phyloP scores from a whole-genome alignment of 208 protist genomes.

The Trypanosoma congolense region DNA sequence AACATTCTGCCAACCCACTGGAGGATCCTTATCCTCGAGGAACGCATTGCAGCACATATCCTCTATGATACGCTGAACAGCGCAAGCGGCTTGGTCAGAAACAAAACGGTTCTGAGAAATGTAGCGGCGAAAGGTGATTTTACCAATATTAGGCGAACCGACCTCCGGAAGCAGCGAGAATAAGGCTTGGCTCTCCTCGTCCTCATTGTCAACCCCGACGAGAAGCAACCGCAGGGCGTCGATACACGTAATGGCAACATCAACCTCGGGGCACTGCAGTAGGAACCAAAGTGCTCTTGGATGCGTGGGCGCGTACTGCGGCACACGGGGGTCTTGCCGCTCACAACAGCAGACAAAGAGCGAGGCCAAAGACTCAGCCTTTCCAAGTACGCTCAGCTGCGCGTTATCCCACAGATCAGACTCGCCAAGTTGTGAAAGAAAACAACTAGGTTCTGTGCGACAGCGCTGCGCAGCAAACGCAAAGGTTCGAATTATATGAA shows the following conservation, averaged over 20 bases:
- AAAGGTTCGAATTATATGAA: slow-evolving; percentile 54
- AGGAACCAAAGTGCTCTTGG: slow-evolving; percentile 48
- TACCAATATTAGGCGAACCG: neutral
- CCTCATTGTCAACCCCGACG: slow-evolving; percentile 9
- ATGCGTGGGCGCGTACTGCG: slow-evolving; percentile 59
- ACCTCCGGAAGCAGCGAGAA: slow-evolving; percentile 13
- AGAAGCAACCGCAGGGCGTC: slow-evolving; percentile 38
- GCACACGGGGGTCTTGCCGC: slow-evolving; percentile 35
- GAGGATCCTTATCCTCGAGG: slow-evolving; percentile 25
- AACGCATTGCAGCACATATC: slow-evolving; percentile 46
- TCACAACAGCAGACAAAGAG: slow-evolving; percentile 63
- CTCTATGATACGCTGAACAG: slow-evolving; percentile 42
- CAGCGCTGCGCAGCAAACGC: slow-evolving; percentile 39
- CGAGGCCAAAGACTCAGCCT: slow-evolving; percentile 37
- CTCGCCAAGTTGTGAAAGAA: slow-evolving; percentile 46
- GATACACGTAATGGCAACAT: slow-evolving; percentile 34
- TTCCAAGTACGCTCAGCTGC: slow-evolving; percentile 40
- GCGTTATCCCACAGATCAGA: slow-evolving; percentile 52
- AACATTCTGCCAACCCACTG: slow-evolving; percentile 44
- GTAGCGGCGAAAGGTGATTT: slow-evolving; percentile 21
- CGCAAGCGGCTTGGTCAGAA: slow-evolving; percentile 35
- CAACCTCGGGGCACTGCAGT: slow-evolving; percentile 27
- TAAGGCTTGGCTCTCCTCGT: slow-evolving; percentile 6
- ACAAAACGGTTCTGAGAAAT: slow-evolving; percentile 44
- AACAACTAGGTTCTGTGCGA: slow-evolving; percentile 27